Percentiles rank a stretch among this genome's conserved stretches.
Conservation (phyloP, 2,329 filamentous ascomycete species). For the Clonostachys rhizophaga region DNA sequence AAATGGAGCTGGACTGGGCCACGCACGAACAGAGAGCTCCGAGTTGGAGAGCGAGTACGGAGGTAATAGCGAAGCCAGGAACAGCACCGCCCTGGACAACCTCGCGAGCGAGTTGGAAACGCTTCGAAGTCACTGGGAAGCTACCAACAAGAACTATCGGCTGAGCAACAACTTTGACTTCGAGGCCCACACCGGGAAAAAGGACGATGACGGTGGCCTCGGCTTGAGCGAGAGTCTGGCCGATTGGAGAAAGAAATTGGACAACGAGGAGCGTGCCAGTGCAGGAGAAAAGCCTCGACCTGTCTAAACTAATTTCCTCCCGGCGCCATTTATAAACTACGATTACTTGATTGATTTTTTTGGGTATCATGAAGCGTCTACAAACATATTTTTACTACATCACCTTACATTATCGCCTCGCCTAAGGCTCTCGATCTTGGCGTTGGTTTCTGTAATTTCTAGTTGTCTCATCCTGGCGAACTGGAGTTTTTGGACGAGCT, state of each 20-base stretch:
- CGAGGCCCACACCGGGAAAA: constrained; percentile 29
- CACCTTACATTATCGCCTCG: too few species aligned
- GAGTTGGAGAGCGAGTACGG: constrained; percentile 59
- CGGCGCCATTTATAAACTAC: too few species aligned
- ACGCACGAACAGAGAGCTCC: constrained; percentile 50
- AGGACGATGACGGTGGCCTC: constrained; percentile 35
- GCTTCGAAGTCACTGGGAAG: constrained; percentile 88
- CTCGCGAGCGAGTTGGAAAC: constrained; percentile 90
- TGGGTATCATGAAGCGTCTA: constrained; percentile 18
- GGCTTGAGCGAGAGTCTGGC: constrained; percentile 68
- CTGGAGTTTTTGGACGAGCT: too few species aligned
- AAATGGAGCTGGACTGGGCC: constrained; percentile 32
- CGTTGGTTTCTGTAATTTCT: too few species aligned
- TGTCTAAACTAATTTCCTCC: too few species aligned
- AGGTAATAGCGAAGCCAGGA: constrained; percentile 46
- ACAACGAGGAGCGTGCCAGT: constrained; percentile 35
- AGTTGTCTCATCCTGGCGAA: too few species aligned
- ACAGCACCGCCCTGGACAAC: constrained; percentile 74
- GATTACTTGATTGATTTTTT: constrained; percentile 4
- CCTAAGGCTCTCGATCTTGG: too few species aligned
- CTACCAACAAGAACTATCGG: constrained; percentile 91
- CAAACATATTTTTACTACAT: constrained; percentile 11
- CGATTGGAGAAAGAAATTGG: constrained; percentile 76
- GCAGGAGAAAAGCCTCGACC: constrained; percentile 18
- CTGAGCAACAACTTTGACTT: constrained; percentile 88